These are phyloP conservation scores for Coleophoma crateriformis DNA, from an alignment of 2,329 filamentous ascomycete species.

Conservation along the genomic window DNA sequence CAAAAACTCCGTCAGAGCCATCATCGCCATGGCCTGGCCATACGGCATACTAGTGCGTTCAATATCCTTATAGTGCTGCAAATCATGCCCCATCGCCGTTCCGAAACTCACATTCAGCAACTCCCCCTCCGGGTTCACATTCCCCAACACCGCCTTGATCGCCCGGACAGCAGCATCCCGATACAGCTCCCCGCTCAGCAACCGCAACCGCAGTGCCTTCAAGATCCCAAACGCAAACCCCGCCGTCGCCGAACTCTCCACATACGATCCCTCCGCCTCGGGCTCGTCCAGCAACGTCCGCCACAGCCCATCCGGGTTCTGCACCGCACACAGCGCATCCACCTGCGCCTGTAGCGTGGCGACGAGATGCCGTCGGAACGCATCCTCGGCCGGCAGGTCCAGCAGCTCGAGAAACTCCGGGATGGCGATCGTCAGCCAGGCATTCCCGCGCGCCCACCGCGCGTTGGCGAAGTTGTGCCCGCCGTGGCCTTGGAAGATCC, in stretches of 20 bases:
- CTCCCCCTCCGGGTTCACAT: conserved; percentile 63
- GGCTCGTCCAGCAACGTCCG: conserved; percentile 67
- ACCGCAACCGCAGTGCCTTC: conserved; percentile 65
- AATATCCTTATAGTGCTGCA: conserved; percentile 76
- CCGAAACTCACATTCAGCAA: conserved; percentile 72
- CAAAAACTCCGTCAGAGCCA: conserved; percentile 71
- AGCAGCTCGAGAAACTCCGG: conserved; percentile 72
- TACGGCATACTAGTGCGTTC: conserved; percentile 77
- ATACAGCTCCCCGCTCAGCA: conserved; percentile 55
- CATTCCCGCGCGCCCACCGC: conserved; percentile 53
- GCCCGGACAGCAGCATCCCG: conserved; percentile 58
- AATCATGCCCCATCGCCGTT: conserved; percentile 66
- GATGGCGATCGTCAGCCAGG: conserved; percentile 73
- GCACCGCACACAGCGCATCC: conserved; percentile 54
- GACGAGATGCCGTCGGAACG: conserved; percentile 52
- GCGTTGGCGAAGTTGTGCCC: conserved; percentile 55
- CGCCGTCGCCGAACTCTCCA: conserved; percentile 72
- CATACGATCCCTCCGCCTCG: conserved; percentile 62
- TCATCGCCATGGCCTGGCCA: conserved; percentile 79
- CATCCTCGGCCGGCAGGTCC: conserved; percentile 49
- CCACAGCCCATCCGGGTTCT: conserved; percentile 63
- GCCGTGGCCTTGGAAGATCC: conserved; percentile 62
- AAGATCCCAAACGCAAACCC: conserved; percentile 78
- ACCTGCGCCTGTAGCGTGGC: conserved; percentile 65
- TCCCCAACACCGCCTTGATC: conserved; percentile 59